phyloP scores from a whole-genome alignment of 2,329 filamentous ascomycete genomes.

The Capronia coronata region DNA sequence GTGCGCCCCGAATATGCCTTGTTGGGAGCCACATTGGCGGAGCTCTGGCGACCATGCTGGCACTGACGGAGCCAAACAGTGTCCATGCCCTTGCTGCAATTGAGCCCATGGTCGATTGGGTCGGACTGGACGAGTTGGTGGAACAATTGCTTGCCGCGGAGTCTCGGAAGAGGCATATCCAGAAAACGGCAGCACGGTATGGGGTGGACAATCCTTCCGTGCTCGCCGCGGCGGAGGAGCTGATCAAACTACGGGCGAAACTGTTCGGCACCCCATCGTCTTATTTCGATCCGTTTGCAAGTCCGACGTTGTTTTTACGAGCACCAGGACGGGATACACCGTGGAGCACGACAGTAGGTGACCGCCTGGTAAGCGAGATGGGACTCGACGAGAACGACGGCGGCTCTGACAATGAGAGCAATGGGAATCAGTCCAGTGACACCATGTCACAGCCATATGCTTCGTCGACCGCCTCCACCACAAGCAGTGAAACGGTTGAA shows the following conservation, averaged over 20 bases:
- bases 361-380: conserved; percentile 14
- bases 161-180: conserved; percentile 19
- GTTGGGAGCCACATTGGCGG: conserved; percentile 37
- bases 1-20: conserved; percentile 25
- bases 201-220: conserved; percentile 2
- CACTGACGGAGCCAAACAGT: conserved; percentile 36
- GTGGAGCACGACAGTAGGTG: conserved; percentile 3
- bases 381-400: conserved; percentile 12
- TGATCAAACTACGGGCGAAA: conserved; percentile 33
- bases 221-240: conserved; percentile 16
- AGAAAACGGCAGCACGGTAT: conserved; percentile 22
- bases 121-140: conserved; percentile 34
- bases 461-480: not conserved
- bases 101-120: conserved; percentile 32
- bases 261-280: conserved; percentile 34
- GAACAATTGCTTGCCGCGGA: not conserved
- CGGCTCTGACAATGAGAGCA: not conserved
- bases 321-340: conserved; percentile 38
- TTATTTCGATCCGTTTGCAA: conserved; percentile 42
- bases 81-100: conserved; percentile 33
- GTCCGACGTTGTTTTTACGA: conserved; percentile 39
- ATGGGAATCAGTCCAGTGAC: not conserved
- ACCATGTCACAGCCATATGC: not conserved
- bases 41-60: conserved; percentile 40
- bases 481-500: no score